A percentile compares a stretch with the other conserved stretches of the same genome.
Conservation (phyloP, 306 rosid species). For the Oxytropis ochrocephala region DNA sequence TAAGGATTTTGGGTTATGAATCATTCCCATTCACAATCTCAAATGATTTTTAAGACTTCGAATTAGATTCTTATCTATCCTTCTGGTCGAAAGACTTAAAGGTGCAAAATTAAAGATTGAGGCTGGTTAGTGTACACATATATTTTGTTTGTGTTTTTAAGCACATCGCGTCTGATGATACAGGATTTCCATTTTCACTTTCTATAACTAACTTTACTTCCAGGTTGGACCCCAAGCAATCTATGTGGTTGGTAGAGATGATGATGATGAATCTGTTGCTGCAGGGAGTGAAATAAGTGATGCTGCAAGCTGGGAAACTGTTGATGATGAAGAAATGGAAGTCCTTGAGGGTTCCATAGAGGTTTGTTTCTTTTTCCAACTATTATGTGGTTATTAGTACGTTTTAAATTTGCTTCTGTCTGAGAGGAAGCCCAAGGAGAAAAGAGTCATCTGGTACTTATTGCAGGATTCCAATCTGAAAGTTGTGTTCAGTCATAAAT, state of each 20-base stretch:
- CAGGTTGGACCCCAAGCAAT: conserved; percentile 99
- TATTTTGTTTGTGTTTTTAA: neutral
- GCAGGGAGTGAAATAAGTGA: conserved; percentile 89
- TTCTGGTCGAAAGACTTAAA: neutral
- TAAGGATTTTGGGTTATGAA: neutral
- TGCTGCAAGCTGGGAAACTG: conserved; percentile 99
- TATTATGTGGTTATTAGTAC: conserved; percentile 11
- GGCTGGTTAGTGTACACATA: neutral
- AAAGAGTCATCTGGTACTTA: conserved; percentile 1
- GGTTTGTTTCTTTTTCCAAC: conserved; percentile 47
- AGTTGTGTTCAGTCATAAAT: neutral
- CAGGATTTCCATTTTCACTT: conserved; percentile 12
- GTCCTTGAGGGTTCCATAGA: conserved; percentile 45
- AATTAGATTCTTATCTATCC: neutral
- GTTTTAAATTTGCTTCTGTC: conserved; percentile 11
- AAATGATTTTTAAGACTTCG: neutral
- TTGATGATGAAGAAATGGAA: conserved; percentile 72
- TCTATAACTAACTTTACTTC: conserved; percentile 19
- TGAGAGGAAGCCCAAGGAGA: conserved; percentile 15
- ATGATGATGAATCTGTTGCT: conserved; percentile 83
- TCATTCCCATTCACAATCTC: neutral
- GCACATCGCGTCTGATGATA: conserved; percentile 11
- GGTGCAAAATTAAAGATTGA: conserved; percentile 9
- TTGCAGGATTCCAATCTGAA: neutral
- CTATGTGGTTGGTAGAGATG: conserved; percentile 97